Conservation (phyloP, 169 alveolate species). For the Toxoplasma gondii region DNA sequence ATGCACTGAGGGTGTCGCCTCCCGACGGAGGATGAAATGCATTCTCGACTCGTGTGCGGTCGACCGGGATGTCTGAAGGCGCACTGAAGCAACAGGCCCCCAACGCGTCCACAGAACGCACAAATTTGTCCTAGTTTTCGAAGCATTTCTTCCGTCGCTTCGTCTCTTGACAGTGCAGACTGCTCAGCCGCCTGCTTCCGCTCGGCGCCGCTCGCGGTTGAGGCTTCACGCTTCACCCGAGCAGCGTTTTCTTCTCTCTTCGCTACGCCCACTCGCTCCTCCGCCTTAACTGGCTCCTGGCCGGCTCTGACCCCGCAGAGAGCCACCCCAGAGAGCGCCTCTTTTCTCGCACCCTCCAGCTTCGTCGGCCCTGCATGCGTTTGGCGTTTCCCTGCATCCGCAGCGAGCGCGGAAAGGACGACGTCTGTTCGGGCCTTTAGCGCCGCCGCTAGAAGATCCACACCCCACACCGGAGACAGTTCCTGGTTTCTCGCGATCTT, state of each 20-base stretch:
- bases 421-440: not conserved
- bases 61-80: not conserved
- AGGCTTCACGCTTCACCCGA: not conserved
- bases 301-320: not conserved
- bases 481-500: not conserved
- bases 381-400: not conserved
- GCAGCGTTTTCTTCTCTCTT: not conserved
- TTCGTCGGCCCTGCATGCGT: not conserved
- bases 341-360: not conserved
- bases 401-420: not conserved
- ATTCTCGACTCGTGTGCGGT: too few relatives aligned
- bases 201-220: not conserved
- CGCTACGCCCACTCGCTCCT: not conserved
- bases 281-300: not conserved
- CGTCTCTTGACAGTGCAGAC: not conserved
- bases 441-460: conserved; percentile 39
- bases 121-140: not conserved
- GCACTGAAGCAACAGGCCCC: not conserved
- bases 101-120: not conserved
- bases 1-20: too few relatives aligned
- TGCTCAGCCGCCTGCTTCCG: not conserved
- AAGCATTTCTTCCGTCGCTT: not conserved
- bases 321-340: not conserved
- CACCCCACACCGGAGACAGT: conserved; percentile 57
- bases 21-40: too few relatives aligned